phyloP scores from a whole-genome alignment of 2,329 filamentous ascomycete species.

The Sclerotiophoma versabilis region DNA sequence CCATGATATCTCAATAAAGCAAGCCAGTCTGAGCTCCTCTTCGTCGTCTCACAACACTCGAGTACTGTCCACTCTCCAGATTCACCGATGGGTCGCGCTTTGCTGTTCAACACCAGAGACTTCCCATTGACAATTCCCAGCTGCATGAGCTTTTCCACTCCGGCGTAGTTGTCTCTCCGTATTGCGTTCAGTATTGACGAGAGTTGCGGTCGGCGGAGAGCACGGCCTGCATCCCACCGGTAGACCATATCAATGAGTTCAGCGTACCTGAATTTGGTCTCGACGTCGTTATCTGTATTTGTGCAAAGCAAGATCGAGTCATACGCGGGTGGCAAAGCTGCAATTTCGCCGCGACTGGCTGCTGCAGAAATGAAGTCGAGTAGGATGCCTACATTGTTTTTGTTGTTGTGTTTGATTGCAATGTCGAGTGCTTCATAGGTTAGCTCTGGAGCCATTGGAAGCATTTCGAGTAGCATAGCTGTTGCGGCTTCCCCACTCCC shows the following conservation, averaged over 20 bases:
- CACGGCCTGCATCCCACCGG: conserved; percentile 25
- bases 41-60: conserved; percentile 28
- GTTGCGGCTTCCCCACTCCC: conserved; percentile 20
- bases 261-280: conserved; percentile 15
- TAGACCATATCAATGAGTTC: conserved; percentile 25
- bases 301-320: conserved; percentile 22
- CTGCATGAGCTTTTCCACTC: conserved; percentile 24
- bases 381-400: conserved; percentile 20
- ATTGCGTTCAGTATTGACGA: conserved; percentile 27
- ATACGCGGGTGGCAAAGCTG: conserved; percentile 25
- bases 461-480: conserved; percentile 26
- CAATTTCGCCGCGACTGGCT: conserved; percentile 21
- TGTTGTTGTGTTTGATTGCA: conserved; percentile 24
- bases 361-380: conserved; percentile 26
- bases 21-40: conserved; percentile 28
- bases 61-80: conserved; percentile 25
- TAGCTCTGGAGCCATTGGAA: conserved; percentile 21
- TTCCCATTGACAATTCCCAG: conserved; percentile 21
- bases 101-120: conserved; percentile 27
- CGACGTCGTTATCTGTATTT: conserved; percentile 9
- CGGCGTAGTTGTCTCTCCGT: conserved; percentile 25
- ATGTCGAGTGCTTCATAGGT: conserved; percentile 28
- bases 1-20: conserved; percentile 27
- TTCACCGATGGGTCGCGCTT: conserved; percentile 25
- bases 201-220: conserved; percentile 22